Evolutionary conservation across 768 basidiomycete species (phyloP).

Genomic region (Termitomyces sp.): DNA sequence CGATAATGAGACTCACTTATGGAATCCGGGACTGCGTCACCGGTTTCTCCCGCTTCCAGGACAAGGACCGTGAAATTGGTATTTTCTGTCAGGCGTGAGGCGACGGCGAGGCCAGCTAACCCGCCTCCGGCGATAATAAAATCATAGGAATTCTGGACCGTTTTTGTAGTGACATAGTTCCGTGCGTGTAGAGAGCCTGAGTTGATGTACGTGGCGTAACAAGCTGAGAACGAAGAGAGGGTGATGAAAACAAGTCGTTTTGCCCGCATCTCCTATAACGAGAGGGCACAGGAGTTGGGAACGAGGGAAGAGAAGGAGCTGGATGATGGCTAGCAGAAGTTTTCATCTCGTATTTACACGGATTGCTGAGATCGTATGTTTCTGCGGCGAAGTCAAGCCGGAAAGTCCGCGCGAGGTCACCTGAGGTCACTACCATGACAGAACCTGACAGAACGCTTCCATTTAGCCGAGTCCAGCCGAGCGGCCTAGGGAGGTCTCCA

Average conservation of each 20-base stretch:
- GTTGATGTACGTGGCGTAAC: not conserved
- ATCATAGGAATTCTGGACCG: conserved; percentile 23
- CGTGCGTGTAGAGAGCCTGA: conserved; percentile 4
- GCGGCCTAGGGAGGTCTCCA: conserved; percentile 37
- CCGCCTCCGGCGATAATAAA: conserved; percentile 31
- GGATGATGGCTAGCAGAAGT: not conserved
- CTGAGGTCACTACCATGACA: not conserved
- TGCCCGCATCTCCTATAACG: conserved; percentile 8
- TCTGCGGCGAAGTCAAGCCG: not conserved
- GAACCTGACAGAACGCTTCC: not conserved
- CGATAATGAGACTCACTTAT: conserved; percentile 24
- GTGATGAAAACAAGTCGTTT: not conserved
- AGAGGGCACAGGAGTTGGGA: not conserved
- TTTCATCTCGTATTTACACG: not conserved
- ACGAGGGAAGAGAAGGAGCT: not conserved
- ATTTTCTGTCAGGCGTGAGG: conserved; percentile 30
- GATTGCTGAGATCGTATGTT: conserved; percentile 1
- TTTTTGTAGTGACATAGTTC: conserved; percentile 11
- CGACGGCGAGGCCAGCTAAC: conserved; percentile 29
- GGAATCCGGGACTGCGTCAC: conserved; percentile 26
- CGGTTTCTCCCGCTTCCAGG: conserved; percentile 38
- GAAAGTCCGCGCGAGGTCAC: not conserved
- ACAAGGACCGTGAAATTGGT: conserved; percentile 28
- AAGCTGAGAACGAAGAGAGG: conserved; percentile 3
- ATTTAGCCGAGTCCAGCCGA: conserved; percentile 1